Conservation (phyloP, 768 basidiomycete genomes). For the Pleurotus cornucopiae region DNA sequence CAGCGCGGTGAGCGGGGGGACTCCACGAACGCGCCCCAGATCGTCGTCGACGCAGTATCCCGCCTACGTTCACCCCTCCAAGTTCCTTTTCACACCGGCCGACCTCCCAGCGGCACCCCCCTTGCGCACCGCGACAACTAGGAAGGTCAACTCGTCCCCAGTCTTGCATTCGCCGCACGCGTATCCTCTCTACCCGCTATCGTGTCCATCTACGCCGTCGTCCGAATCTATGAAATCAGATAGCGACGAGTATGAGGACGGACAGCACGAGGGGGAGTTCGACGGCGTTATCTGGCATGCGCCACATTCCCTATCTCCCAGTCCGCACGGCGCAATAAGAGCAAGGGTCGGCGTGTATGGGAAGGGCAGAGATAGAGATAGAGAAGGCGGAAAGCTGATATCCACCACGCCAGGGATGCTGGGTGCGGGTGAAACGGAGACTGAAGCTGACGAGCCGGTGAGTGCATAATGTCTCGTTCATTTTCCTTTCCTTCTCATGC, state of each 20-base stretch:
- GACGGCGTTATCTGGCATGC: slow-evolving; percentile 26
- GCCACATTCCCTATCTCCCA: slow-evolving; percentile 9
- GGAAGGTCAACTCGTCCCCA: slow-evolving; percentile 20
- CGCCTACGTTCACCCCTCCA: slow-evolving; percentile 7
- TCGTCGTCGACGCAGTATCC: slow-evolving; percentile 1
- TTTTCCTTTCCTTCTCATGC: not conserved
- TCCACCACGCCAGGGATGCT: slow-evolving; percentile 56
- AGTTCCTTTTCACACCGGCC: slow-evolving; percentile 20
- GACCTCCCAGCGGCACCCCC: slow-evolving; percentile 18
- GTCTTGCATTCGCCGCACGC: slow-evolving; percentile 12
- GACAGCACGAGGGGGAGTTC: slow-evolving; percentile 19
- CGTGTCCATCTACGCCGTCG: not conserved
- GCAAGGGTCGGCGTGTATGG: slow-evolving; percentile 4
- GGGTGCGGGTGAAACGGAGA: slow-evolving; percentile 76
- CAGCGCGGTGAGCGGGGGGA: not conserved
- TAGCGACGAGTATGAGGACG: slow-evolving; percentile 20
- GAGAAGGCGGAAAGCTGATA: slow-evolving; percentile 38
- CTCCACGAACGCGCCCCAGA: not conserved
- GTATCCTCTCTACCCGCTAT: not conserved
- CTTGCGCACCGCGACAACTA: slow-evolving; percentile 15
- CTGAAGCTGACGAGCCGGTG: slow-evolving; percentile 74
- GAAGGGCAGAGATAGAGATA: slow-evolving; percentile 10
- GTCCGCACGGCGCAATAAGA: not conserved
- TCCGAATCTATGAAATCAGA: slow-evolving; percentile 20
- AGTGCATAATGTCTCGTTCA: slow-evolving; percentile 22